These are phyloP conservation scores for Tricholomella constricta DNA, from an alignment of 768 basidiomycete species.

Conservation along the genomic window DNA sequence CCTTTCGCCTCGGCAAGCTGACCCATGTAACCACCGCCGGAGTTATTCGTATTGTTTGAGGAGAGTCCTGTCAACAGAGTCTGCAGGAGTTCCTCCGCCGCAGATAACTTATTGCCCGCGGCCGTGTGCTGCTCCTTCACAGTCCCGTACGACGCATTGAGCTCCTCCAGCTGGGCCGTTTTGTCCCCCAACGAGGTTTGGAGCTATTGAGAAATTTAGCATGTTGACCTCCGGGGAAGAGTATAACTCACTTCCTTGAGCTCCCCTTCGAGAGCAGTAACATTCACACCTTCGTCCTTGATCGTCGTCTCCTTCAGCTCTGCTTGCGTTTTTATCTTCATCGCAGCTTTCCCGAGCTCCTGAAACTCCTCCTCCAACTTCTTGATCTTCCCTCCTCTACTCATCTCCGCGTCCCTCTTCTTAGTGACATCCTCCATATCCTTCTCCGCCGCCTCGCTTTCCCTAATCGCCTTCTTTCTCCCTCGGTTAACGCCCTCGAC, in stretches of 20 bases:
- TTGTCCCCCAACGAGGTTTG: constrained; percentile 59
- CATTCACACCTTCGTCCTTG: constrained; percentile 72
- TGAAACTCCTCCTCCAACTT: constrained; percentile 80
- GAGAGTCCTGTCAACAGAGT: constrained; percentile 92
- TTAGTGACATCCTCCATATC: constrained; percentile 66
- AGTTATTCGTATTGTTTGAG: constrained; percentile 60
- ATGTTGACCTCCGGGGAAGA: not conserved
- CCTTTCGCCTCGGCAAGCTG: constrained; percentile 87
- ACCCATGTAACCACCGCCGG: constrained; percentile 92
- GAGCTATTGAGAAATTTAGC: constrained; percentile 43
- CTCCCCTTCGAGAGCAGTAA: constrained; percentile 53
- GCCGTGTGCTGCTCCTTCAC: constrained; percentile 72
- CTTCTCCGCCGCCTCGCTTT: constrained; percentile 65
- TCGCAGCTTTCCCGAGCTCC: constrained; percentile 75
- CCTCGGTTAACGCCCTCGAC: constrained; percentile 46
- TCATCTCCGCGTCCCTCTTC: constrained; percentile 83
- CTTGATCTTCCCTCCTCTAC: constrained; percentile 91
- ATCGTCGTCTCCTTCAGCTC: constrained; percentile 80
- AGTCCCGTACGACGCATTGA: constrained; percentile 54
- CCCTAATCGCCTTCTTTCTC: constrained; percentile 52
- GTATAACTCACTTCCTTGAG: constrained; percentile 56
- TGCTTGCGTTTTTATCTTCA: constrained; percentile 82
- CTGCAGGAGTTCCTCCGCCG: constrained; percentile 91
- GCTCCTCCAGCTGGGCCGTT: constrained; percentile 53
- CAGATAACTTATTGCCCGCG: constrained; percentile 60